Evolutionary conservation across 768 basidiomycete genomes (phyloP).

Genomic region (Stropharia rugosoannulata): DNA sequence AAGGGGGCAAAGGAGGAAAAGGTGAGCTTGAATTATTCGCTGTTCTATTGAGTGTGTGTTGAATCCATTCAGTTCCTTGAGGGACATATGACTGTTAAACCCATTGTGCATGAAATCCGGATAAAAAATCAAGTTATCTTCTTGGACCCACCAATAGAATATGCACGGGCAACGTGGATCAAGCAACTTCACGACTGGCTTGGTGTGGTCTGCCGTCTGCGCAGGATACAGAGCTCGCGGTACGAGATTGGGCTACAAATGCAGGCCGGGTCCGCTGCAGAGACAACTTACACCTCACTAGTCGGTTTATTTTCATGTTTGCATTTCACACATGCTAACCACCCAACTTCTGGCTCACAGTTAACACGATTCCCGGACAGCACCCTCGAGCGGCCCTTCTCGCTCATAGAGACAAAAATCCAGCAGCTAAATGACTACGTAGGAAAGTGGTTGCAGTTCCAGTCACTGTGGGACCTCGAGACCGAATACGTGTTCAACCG

Average conservation of each 20-base stretch:
- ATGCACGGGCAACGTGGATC: slow-evolving; percentile 67
- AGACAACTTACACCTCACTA: slow-evolving; percentile 81
- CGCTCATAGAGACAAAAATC: slow-evolving; percentile 84
- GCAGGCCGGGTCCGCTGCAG: slow-evolving; percentile 62
- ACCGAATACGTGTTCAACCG: slow-evolving; percentile 95
- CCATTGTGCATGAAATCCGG: slow-evolving; percentile 92
- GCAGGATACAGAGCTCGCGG: slow-evolving; percentile 89
- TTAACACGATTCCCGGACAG: slow-evolving; percentile 72
- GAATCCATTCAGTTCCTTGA: slow-evolving; percentile 56
- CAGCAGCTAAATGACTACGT: slow-evolving; percentile 89
- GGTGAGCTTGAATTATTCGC: slow-evolving; percentile 36
- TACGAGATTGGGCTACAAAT: slow-evolving; percentile 97
- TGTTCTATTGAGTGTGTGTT: slow-evolving; percentile 2
- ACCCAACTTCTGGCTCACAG: slow-evolving; percentile 35
- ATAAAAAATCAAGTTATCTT: slow-evolving; percentile 99
- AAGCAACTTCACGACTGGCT: slow-evolving; percentile 16
- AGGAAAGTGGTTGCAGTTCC: slow-evolving; percentile 98
- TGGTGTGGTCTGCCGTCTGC: slow-evolving; percentile 87
- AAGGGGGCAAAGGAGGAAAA: slow-evolving; percentile 80
- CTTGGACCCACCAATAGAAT: slow-evolving; percentile 95
- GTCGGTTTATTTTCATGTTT: slow-evolving; percentile 40
- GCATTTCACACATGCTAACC: neutral
- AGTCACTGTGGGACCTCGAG: slow-evolving; percentile 98
- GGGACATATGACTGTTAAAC: slow-evolving; percentile 73
- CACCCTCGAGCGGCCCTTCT: slow-evolving; percentile 79